Conservation (phyloP, 2,329 filamentous ascomycete species). For the Helminthosporium solani region DNA sequence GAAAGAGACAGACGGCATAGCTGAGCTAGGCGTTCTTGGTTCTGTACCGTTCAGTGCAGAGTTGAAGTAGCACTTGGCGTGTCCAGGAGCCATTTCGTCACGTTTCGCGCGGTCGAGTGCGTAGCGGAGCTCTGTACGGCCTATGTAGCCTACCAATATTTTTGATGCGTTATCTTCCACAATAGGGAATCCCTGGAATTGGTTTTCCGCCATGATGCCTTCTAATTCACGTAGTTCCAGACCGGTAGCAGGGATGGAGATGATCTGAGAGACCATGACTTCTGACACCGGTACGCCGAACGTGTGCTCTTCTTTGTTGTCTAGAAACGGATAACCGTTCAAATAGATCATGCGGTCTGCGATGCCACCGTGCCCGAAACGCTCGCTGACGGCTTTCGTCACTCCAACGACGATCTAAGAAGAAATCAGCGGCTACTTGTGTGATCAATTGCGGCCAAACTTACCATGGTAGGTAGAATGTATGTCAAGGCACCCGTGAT, state of each 20-base stretch:
- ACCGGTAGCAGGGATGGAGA: constrained; percentile 71
- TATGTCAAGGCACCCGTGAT: constrained; percentile 96
- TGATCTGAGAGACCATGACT: constrained; percentile 78
- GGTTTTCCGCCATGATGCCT: constrained; percentile 70
- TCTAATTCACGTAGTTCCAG: constrained; percentile 77
- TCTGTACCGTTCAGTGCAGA: constrained; percentile 36
- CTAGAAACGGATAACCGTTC: constrained; percentile 93
- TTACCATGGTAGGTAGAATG: constrained; percentile 89
- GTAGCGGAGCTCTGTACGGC: constrained; percentile 86
- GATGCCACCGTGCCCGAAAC: constrained; percentile 94
- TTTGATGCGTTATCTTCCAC: constrained; percentile 72
- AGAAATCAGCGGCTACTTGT: not conserved
- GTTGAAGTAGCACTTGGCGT: constrained; percentile 73
- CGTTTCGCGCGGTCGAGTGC: constrained; percentile 78
- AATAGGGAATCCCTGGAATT: constrained; percentile 90
- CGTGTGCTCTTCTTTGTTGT: constrained; percentile 96
- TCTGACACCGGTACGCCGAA: constrained; percentile 92
- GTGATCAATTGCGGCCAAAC: constrained; percentile 14
- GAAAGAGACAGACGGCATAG: constrained; percentile 51
- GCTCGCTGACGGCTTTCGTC: constrained; percentile 87
- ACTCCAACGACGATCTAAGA: constrained; percentile 84
- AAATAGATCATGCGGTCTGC: constrained; percentile 99
- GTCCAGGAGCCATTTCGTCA: constrained; percentile 64
- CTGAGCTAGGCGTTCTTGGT: constrained; percentile 30
- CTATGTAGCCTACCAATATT: constrained; percentile 85